Percentiles rank a stretch among this genome's conserved stretches.
Conservation (phyloP, 2,329 filamentous ascomycete species). For the Fusarium virguliforme region DNA sequence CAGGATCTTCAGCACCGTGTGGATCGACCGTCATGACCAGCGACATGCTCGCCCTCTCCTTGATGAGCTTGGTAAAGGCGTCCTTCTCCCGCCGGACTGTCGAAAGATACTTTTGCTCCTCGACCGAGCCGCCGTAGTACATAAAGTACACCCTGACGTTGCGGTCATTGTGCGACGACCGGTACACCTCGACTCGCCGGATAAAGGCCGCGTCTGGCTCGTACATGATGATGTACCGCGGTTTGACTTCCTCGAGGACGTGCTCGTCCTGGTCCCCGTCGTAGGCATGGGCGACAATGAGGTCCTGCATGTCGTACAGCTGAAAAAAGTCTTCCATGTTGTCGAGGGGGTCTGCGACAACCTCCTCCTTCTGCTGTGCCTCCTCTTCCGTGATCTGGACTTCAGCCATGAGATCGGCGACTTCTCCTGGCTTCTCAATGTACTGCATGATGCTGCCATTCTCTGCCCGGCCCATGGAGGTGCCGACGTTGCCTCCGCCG, state of each 20-base stretch:
- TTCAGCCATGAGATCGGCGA: constrained; percentile 86
- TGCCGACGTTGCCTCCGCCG: constrained; percentile 78
- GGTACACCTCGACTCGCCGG: constrained; percentile 93
- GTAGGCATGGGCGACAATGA: constrained; percentile 92
- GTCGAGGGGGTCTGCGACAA: constrained; percentile 83
- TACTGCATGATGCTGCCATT: constrained; percentile 83
- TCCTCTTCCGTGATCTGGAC: constrained; percentile 87
- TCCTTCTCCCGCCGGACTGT: constrained; percentile 96
- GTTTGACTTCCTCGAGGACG: constrained; percentile 93
- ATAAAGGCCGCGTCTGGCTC: constrained; percentile 97
- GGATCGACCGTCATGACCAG: constrained; percentile 84
- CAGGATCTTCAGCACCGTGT: constrained; percentile 81
- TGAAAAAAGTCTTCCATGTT: constrained; percentile 95
- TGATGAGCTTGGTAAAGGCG: constrained; percentile 93
- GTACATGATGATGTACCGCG: constrained; percentile 98
- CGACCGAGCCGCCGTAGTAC: constrained; percentile 94
- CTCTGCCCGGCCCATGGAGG: constrained; percentile 74
- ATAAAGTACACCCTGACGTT: constrained; percentile 96
- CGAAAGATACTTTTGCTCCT: constrained; percentile 94
- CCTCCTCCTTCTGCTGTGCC: constrained; percentile 81
- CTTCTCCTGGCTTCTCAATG: constrained; percentile 87
- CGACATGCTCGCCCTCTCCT: constrained; percentile 94
- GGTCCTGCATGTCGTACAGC: constrained; percentile 90
- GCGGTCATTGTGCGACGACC: constrained; percentile 91
- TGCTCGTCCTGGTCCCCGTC: constrained; percentile 97